Evolutionary conservation across 148 eudicot genomes (phyloP).

Genomic region (Cornus kousa): DNA sequence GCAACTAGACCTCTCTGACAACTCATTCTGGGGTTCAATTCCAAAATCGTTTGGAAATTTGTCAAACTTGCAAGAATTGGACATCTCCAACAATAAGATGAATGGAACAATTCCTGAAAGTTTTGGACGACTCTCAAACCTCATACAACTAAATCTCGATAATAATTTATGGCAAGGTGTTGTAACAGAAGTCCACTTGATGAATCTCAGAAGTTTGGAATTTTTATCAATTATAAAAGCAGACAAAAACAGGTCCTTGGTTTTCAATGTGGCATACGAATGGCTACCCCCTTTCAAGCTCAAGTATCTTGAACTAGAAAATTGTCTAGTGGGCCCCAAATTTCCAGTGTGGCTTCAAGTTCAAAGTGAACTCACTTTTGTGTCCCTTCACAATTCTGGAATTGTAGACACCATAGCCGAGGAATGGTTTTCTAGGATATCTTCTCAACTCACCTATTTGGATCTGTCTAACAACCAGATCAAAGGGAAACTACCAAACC

Average conservation of each 20-base stretch:
- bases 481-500: constrained; percentile 6
- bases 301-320: not conserved
- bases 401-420: not conserved
- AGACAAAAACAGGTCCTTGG: not conserved
- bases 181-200: not conserved
- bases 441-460: not conserved
- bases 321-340: no score
- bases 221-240: not conserved
- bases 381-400: not conserved
- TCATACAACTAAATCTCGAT: not conserved
- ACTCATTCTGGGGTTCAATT: constrained; percentile 7
- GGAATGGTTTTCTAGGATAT: not conserved
- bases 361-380: not conserved
- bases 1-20: not conserved
- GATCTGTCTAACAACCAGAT: not conserved
- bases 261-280: not conserved
- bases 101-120: not conserved
- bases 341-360: no score
- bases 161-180: not conserved
- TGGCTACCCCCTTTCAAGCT: constrained; percentile 25
- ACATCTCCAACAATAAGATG: not conserved
- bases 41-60: constrained; percentile 16
- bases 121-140: constrained; percentile 23
- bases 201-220: not conserved
- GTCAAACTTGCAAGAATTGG: constrained; percentile 9